Conservation (phyloP, 164 flowering plant species). For the Piper longum region DNA sequence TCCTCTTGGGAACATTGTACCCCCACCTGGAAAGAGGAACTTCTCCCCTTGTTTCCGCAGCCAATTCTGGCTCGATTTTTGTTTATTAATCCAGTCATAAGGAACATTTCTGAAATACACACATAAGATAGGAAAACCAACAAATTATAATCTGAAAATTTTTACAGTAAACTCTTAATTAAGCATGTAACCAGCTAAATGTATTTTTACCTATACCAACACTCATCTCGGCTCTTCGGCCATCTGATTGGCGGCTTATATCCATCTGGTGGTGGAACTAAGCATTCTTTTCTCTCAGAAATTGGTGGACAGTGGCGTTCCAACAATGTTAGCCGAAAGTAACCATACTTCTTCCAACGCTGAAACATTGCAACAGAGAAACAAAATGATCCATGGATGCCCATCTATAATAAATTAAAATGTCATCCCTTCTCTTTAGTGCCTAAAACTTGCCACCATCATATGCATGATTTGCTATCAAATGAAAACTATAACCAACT, state of each 20-base stretch:
- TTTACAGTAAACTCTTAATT: not conserved
- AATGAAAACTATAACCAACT: too few species aligned
- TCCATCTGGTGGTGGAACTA: constrained; percentile 92
- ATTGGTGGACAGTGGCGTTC: constrained; percentile 95
- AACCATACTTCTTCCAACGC: constrained; percentile 85
- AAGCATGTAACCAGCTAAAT: not conserved
- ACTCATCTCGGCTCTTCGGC: constrained; percentile 83
- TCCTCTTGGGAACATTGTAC: constrained; percentile 95
- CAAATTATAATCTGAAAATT: not conserved
- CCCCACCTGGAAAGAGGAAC: constrained; percentile 93
- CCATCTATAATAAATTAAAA: too few species aligned
- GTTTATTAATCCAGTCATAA: constrained; percentile 96
- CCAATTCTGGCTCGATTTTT: constrained; percentile 95
- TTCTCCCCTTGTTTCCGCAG: constrained; percentile 82
- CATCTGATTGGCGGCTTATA: constrained; percentile 85
- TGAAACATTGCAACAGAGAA: constrained; percentile 5
- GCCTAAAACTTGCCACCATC: too few species aligned
- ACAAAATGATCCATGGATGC: not conserved
- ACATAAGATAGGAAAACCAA: not conserved
- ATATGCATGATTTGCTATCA: too few species aligned
- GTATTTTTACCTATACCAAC: constrained; percentile 82
- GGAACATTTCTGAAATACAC: constrained; percentile 71
- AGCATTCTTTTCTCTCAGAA: constrained; percentile 78
- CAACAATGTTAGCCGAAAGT: constrained; percentile 66
- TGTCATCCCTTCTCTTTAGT: too few species aligned